Evolutionary conservation across 2,329 filamentous ascomycete genomes (phyloP), one percentile per base, ranked within the genome.

Genomic region (Clarireedia paspali): DNA sequence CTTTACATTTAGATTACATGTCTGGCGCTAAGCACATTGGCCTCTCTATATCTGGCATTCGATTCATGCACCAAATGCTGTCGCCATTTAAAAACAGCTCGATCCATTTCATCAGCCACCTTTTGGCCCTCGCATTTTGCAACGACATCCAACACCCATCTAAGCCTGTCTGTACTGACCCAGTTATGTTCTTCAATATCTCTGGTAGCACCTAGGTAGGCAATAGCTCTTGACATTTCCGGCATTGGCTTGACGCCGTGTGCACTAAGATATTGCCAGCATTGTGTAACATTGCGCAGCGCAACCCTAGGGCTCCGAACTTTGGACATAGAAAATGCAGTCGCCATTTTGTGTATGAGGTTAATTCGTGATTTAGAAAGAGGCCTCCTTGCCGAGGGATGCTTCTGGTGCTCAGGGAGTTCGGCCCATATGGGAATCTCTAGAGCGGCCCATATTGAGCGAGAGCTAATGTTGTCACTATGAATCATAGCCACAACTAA

Each of bases 271-370:
- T 65, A 62, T 27, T 55, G 51, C 14, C 64, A 47, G 50, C 65
- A 68, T 49, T 63, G 62, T 36, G 47, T 49, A 20, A 69, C 61
- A 54, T 65, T 65, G 7, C 66, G 61, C n/a, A 69, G 47, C 14
- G 63, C 62, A 14, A 58, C 56, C 40, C 63, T 56, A 9, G 44
- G 56, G 12, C 56, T 39, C 9, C 58, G 58, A 6, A 40, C 26
- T 6, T 56, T 34, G 7, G 53, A 54, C 14, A 55, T 39, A 10
- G 67, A 61, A 57, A 69, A 69, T n/a, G 55, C 57, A 4, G 56
- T 50, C 17, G 67, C 67, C 60, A 69, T 65, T 26, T 59, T 58
- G 2, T 54, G 48, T 3, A 69, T 44, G 7, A 68, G 51, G 20
- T 57, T 46, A 10, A 62, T 55, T 50, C 55, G 60, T 9, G 51